Base-by-base conservation (phyloP, 345 rosid species). In the Chamaenerion angustifolium region DNA sequence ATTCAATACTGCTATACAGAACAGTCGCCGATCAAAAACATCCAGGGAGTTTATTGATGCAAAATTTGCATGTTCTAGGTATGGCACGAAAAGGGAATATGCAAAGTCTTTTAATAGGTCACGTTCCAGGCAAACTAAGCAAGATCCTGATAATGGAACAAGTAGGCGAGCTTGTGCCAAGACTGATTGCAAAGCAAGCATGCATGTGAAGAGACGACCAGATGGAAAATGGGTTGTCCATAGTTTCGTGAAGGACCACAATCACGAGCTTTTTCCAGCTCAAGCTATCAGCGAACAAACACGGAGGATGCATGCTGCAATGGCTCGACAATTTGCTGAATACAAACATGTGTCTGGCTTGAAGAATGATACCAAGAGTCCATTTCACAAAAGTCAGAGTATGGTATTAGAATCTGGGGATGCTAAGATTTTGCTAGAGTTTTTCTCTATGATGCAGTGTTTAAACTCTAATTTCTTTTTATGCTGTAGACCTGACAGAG, bases 391-490 rank as follows among this genome's bases (percentile, higher is more conserved):
- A 23, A 46, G 49, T 46, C 49, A 23, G 49, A 46, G 21, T 16
- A 46, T 46, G 16, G 10, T 23, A 46, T 46, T 46, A 46, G 83
- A 77, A 45, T 46, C 49, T 46, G 82, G 74, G 57, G 82, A 79
- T 51, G 71, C 74, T 37, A 58, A 48, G 61, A 78, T 75, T 7
- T 52, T 76, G 31, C 71, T 73, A 57, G 67, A 73, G 54, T 73
- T 57, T 40, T 69, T 73, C 15, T 71, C 73, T 59, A 65, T 68
- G 31, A 76, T 79, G 79, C 69, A 79, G 60, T 63, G 71, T 56
- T 69, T 69, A 25, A 79, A 69, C 58, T 72, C 79, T 12, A 76
- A 76, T 70, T 79, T 76, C 71, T 73, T 73, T n/a, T 67, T 76
- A 73, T 60, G 58, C 57, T 62, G 66, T 73, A 73, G 85, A 73